These are phyloP conservation scores for Ustilago trichophora DNA, from an alignment of 1,284 basidiomycete species.

Conservation along the genomic window DNA sequence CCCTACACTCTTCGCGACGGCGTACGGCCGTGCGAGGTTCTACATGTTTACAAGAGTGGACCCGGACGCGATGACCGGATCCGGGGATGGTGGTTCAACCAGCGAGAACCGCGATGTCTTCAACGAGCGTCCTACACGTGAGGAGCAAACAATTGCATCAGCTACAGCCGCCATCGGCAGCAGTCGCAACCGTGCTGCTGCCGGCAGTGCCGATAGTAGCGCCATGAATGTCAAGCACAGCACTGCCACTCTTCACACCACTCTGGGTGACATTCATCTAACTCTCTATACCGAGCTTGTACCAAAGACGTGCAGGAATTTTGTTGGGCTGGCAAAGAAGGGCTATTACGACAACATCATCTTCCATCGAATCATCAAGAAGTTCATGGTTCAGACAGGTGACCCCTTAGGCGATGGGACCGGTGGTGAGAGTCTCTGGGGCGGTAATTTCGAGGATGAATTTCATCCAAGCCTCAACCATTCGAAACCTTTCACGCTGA, in stretches of 20 bases:
- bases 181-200: constrained; percentile 6
- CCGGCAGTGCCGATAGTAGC: no score
- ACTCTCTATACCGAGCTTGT: constrained; percentile 89
- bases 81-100: constrained; percentile 72
- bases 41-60: constrained; percentile 95
- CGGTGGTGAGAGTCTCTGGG: constrained; percentile 94
- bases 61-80: constrained; percentile 66
- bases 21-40: constrained; percentile 91
- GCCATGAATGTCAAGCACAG: constrained; percentile 15
- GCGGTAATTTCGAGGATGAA: constrained; percentile 86
- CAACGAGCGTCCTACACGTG: constrained; percentile 95
- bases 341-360: constrained; percentile 93
- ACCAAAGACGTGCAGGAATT: constrained; percentile 96
- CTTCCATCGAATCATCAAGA: constrained; percentile 97
- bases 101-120: constrained; percentile 89
- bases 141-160: constrained; percentile 88
- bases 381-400: constrained; percentile 99
- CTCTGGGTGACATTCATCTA: constrained; percentile 86
- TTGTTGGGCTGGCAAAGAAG: constrained; percentile 88
- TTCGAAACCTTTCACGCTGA: constrained; percentile 93
- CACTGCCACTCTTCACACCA: constrained; percentile 88
- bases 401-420: constrained; percentile 97
- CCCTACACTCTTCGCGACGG: constrained; percentile 91
- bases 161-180: constrained; percentile 70
- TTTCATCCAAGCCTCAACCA: constrained; percentile 87